Percentiles rank a stretch among this genome's conserved stretches.
phyloP scores from a whole-genome alignment of 2,329 filamentous ascomycete species.

The Beauveria bassiana region DNA sequence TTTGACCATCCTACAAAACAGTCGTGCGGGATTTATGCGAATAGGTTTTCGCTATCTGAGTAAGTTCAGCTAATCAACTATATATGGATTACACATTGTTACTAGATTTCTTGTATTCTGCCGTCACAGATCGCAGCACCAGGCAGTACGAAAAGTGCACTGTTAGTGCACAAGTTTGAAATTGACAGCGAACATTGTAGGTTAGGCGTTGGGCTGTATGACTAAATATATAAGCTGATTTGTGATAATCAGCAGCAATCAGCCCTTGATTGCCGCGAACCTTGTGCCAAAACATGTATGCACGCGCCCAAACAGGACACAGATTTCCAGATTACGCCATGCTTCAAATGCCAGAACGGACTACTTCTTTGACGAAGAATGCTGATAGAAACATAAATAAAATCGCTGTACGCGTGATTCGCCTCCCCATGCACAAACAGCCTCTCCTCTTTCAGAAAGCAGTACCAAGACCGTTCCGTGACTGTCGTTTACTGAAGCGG shows the following conservation, averaged over 20 bases:
- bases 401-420: not conserved
- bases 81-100: too few relatives aligned
- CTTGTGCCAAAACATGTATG: not conserved
- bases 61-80: too few relatives aligned
- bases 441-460: conserved; percentile 53
- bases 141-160: too few relatives aligned
- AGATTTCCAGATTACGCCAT: conserved; percentile 8
- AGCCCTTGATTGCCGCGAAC: conserved; percentile 9
- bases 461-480: conserved; percentile 86
- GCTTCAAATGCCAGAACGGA: conserved; percentile 4
- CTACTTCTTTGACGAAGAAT: not conserved
- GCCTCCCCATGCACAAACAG: not conserved
- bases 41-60: too few relatives aligned
- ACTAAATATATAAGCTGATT: conserved; percentile 6
- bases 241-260: conserved; percentile 9
- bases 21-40: too few relatives aligned
- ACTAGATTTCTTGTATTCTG: too few relatives aligned
- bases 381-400: not conserved
- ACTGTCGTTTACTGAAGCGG: conserved; percentile 85
- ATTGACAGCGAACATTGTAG: too few relatives aligned
- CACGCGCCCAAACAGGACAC: not conserved
- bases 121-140: too few relatives aligned
- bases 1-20: too few relatives aligned
- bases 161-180: too few relatives aligned
- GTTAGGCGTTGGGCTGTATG: not conserved